Percentiles rank a stretch among this genome's conserved stretches.
Conservation (phyloP, 257 asterid species). For the Scutellaria baicalensis region DNA sequence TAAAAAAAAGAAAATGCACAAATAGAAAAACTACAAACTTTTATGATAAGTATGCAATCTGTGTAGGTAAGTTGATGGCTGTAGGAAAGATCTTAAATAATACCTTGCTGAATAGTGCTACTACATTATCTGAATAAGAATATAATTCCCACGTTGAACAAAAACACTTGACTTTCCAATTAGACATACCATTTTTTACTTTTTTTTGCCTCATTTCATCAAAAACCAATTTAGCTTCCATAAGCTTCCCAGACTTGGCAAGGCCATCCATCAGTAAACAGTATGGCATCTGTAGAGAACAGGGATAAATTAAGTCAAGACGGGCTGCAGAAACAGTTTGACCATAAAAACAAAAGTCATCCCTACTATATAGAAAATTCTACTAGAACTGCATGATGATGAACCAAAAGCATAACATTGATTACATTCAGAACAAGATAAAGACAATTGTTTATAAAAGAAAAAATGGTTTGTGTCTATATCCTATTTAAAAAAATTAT, state of each 20-base stretch:
- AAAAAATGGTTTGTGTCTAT: not conserved
- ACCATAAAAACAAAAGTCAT: not conserved
- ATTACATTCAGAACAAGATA: not conserved
- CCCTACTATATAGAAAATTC: not conserved
- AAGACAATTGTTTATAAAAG: not conserved
- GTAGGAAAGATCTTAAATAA: not conserved
- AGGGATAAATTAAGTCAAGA: conserved; percentile 14
- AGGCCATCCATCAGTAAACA: conserved; percentile 95
- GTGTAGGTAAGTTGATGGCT: not conserved
- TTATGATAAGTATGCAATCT: not conserved
- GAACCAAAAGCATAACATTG: not conserved
- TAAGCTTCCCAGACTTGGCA: conserved; percentile 65
- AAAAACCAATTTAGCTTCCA: conserved; percentile 75
- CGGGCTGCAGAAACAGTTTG: conserved; percentile 4
- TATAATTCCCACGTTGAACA: not conserved
- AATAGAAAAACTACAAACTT: not conserved
- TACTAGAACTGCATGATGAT: not conserved
- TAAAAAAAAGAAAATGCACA: not conserved
- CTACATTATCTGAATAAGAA: not conserved
- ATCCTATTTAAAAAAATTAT: not conserved
- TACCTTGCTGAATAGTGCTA: not conserved
- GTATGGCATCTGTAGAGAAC: conserved; percentile 73
- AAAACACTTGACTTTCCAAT: not conserved
- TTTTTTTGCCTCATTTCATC: conserved; percentile 73
- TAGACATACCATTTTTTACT: conserved; percentile 65